Evolutionary conservation across 2,329 filamentous ascomycete genomes (phyloP).

Genomic region (Neofusicoccum ribis): DNA sequence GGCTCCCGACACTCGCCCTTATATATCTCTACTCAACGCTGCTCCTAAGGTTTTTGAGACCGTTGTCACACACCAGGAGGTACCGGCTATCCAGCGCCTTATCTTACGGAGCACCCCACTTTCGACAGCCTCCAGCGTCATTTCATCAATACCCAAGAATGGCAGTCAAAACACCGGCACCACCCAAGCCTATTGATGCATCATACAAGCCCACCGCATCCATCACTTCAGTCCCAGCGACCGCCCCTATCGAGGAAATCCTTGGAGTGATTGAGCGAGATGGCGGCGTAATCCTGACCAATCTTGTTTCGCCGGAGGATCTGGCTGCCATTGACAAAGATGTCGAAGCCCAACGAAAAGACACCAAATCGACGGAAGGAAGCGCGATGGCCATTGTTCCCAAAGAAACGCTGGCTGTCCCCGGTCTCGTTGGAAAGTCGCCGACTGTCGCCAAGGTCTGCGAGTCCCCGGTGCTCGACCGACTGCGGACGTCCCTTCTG

Average conservation of each 20-base stretch:
- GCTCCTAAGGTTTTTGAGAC: too few relatives aligned
- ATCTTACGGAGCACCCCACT: too few relatives aligned
- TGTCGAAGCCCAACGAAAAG: conserved; percentile 20
- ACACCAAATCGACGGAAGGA: conserved; percentile 13
- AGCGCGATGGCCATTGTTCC: conserved; percentile 27
- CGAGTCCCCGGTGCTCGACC: conserved; percentile 26
- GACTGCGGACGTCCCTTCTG: conserved; percentile 29
- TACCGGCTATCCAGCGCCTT: too few relatives aligned
- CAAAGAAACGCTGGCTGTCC: conserved; percentile 28
- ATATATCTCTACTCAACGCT: too few relatives aligned
- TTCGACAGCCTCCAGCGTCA: too few relatives aligned
- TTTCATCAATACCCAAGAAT: not conserved
- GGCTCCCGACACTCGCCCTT: too few relatives aligned
- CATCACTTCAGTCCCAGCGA: conserved; percentile 29
- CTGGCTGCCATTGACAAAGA: conserved; percentile 30
- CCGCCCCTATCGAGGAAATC: conserved; percentile 31
- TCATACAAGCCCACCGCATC: conserved; percentile 20
- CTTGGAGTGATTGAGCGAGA: conserved; percentile 34
- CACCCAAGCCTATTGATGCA: not conserved
- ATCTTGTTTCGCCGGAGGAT: conserved; percentile 28
- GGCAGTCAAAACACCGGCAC: not conserved
- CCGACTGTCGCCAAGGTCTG: conserved; percentile 28
- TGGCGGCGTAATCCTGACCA: conserved; percentile 35
- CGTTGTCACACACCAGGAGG: too few relatives aligned
- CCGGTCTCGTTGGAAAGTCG: conserved; percentile 35